These are phyloP conservation scores for Lasiodiplodia hormozganensis DNA, from an alignment of 2,329 filamentous ascomycete genomes.

Conservation along the genomic window DNA sequence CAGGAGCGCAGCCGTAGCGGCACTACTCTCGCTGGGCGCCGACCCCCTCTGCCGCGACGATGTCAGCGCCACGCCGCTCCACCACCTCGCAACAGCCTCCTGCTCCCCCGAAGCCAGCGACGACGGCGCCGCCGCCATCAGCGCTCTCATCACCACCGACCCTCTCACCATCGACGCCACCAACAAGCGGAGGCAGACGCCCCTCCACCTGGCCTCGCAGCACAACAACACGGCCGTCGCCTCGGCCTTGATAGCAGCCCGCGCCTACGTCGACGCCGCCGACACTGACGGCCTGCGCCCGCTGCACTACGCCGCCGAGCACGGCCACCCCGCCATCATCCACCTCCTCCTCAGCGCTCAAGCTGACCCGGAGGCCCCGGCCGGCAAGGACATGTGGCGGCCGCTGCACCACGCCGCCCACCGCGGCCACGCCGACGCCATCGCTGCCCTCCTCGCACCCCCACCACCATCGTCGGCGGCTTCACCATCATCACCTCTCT, in stretches of 20 bases:
- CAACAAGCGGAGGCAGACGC: not conserved
- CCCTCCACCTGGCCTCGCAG: not conserved
- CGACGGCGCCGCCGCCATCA: not conserved
- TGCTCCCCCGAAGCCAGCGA: no score
- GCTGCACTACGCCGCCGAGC: not conserved
- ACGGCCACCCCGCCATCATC: not conserved
- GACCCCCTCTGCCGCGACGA: not conserved
- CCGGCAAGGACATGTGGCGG: not conserved
- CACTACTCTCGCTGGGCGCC: not conserved
- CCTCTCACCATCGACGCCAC: not conserved
- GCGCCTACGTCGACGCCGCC: not conserved
- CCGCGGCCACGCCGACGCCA: not conserved
- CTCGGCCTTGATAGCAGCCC: not conserved
- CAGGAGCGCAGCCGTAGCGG: not conserved
- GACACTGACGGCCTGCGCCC: not conserved
- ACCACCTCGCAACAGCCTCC: not conserved
- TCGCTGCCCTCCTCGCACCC: not conserved
- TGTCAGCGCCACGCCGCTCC: not conserved
- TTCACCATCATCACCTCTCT: not conserved
- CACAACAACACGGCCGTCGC: not conserved
- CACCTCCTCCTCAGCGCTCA: not conserved
- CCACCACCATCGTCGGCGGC: not conserved
- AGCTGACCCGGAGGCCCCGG: not conserved
- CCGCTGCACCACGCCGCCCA: slow-evolving; percentile 8
- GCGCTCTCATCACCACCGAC: not conserved